Percentiles rank a stretch among this genome's conserved stretches.
These are phyloP conservation scores for Actinidia arguta DNA, from an alignment of 179 eudicot species.

Conservation along the genomic window DNA sequence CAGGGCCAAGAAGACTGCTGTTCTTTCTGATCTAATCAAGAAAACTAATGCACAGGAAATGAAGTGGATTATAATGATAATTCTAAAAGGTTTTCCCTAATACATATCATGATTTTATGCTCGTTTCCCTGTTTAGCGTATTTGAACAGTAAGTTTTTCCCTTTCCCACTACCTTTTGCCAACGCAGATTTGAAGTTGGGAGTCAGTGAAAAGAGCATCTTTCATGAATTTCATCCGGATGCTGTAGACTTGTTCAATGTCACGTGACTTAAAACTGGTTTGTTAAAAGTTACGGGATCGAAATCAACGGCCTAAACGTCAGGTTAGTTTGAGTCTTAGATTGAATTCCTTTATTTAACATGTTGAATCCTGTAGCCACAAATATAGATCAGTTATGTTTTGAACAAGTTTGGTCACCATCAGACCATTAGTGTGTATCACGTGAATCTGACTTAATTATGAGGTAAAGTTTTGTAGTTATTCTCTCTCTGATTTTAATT, in stretches of 20 bases:
- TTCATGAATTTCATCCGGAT: constrained; percentile 96
- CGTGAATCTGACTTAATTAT: neutral
- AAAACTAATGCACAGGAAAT: constrained; percentile 90
- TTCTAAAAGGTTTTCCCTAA: constrained; percentile 64
- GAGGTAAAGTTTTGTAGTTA: neutral
- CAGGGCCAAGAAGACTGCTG: constrained; percentile 63
- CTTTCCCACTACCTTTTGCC: neutral
- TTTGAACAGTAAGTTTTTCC: neutral
- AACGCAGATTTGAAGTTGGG: constrained; percentile 84
- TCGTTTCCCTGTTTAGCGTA: neutral
- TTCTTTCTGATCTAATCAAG: constrained; percentile 74
- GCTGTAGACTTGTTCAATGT: constrained; percentile 98
- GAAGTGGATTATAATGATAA: constrained; percentile 97
- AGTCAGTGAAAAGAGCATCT: constrained; percentile 85
- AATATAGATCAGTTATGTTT: neutral
- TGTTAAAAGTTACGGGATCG: constrained; percentile 89
- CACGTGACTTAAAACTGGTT: constrained; percentile 87
- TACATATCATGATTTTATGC: neutral
- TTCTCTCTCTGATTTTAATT: neutral
- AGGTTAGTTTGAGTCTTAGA: constrained; percentile 39
- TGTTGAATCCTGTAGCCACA: constrained; percentile 7
- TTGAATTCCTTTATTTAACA: neutral
- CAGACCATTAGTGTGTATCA: neutral
- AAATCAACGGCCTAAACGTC: constrained; percentile 84
- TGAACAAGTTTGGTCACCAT: neutral